Conservation (phyloP, 805 yeast species). For the Kazachstania bromeliacearum region DNA sequence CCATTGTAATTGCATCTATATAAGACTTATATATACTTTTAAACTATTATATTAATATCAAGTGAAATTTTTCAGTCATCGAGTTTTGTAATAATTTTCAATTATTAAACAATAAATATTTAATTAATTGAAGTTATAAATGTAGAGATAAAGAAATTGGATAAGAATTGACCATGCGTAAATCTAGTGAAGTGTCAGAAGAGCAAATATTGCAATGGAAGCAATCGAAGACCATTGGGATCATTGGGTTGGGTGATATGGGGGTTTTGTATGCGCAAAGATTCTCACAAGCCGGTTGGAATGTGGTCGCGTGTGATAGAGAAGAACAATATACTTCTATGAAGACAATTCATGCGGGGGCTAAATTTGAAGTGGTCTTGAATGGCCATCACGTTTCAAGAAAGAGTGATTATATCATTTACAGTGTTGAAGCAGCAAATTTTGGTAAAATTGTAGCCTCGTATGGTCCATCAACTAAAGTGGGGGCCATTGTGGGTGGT, state of each 20-base stretch:
- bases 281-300: slow-evolving; percentile 79
- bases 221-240: slow-evolving; percentile 56
- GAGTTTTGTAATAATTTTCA: too few relatives aligned
- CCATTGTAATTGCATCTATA: too few relatives aligned
- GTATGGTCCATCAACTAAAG: slow-evolving; percentile 83
- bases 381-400: slow-evolving; percentile 86
- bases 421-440: slow-evolving; percentile 88
- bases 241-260: slow-evolving; percentile 97
- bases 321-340: slow-evolving; percentile 51
- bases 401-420: slow-evolving; percentile 69
- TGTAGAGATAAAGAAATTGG: too few relatives aligned
- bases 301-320: slow-evolving; percentile 77
- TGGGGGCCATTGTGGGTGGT: slow-evolving; percentile 92
- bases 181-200: too few relatives aligned
- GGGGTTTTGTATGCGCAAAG: slow-evolving; percentile 77
- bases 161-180: too few relatives aligned
- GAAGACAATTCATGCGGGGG: slow-evolving; percentile 32
- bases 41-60: too few relatives aligned
- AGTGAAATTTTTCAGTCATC: too few relatives aligned
- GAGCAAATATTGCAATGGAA: slow-evolving; percentile 30
- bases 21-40: too few relatives aligned
- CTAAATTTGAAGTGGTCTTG: slow-evolving; percentile 45
- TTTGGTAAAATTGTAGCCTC: slow-evolving; percentile 58
- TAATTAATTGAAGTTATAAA: too few relatives aligned
- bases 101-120: too few relatives aligned